These are phyloP conservation scores for Mucor indicus DNA, from an alignment of 371 early-diverging fungal genomes.

Conservation along the genomic window DNA sequence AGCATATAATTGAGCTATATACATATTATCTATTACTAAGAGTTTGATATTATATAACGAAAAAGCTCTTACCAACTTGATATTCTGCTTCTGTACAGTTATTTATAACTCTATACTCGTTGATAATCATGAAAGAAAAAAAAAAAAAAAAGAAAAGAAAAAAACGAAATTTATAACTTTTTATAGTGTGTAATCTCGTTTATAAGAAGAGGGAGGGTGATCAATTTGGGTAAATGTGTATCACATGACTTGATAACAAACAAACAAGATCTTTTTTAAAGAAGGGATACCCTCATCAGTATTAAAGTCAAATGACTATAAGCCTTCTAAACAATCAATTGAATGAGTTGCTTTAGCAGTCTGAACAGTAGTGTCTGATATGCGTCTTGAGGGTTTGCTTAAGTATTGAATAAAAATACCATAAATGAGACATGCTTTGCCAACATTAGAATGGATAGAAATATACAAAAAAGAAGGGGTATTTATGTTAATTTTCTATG, in stretches of 20 bases:
- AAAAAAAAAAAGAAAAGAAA: constrained; percentile 15
- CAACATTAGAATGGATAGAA: no score
- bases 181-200: no score
- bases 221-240: constrained; percentile 17
- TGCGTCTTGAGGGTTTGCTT: no score
- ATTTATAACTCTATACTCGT: constrained; percentile 67
- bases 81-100: constrained; percentile 70
- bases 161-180: constrained; percentile 8
- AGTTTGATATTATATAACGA: not conserved
- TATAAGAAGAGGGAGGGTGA: constrained; percentile 26
- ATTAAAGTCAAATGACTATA: no score
- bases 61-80: constrained; percentile 41
- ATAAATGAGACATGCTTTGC: no score
- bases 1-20: constrained; percentile 63
- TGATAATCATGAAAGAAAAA: constrained; percentile 47
- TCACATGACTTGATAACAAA: not conserved
- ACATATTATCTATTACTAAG: not conserved
- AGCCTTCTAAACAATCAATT: no score
- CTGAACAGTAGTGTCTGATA: no score
- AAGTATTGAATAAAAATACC: no score
- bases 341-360: no score
- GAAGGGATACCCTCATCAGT: no score
- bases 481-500: no score
- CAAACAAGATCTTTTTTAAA: not conserved
- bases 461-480: no score